Evolutionary conservation across 108 stramenopile species (phyloP).

Genomic region (Halocafeteria seosinensis): DNA sequence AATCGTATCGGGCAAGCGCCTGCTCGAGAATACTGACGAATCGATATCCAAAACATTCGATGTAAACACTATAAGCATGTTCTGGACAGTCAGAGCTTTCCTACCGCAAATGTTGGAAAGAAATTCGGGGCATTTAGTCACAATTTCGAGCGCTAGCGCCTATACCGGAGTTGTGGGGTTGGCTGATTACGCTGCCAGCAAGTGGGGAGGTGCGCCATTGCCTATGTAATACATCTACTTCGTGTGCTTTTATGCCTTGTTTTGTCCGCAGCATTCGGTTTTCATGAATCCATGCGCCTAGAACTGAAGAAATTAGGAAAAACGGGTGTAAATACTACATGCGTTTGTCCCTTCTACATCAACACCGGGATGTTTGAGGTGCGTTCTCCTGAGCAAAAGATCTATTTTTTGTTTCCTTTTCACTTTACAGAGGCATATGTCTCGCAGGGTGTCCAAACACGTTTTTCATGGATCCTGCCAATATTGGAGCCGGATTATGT

Average conservation of each 20-base stretch:
- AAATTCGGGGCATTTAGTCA: conserved; percentile 22
- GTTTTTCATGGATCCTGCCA: conserved; percentile 10
- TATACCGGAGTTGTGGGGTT: conserved; percentile 16
- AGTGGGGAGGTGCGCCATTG: too few relatives aligned
- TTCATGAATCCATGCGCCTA: conserved; percentile 13
- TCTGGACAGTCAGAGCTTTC: conserved; percentile 27
- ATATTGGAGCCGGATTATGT: conserved; percentile 21
- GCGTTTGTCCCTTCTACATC: conserved; percentile 24
- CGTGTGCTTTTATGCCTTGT: too few relatives aligned
- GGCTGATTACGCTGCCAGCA: conserved; percentile 20
- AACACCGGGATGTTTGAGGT: conserved; percentile 32
- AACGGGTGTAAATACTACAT: conserved; percentile 10
- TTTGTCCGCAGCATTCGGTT: conserved; percentile 18
- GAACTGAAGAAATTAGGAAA: conserved; percentile 13
- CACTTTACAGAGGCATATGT: too few relatives aligned
- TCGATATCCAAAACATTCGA: conserved; percentile 10
- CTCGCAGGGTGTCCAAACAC: too few relatives aligned
- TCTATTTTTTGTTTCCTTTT: conserved; percentile 13
- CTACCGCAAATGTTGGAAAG: conserved; percentile 18
- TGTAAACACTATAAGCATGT: conserved; percentile 17
- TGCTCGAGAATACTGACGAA: conserved; percentile 14
- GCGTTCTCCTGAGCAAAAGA: background rate
- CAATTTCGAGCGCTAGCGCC: conserved; percentile 16
- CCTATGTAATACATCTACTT: too few relatives aligned
- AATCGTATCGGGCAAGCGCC: conserved; percentile 20